phyloP scores from a whole-genome alignment of 73 alveolate genomes.

The Paramecium primaurelia region DNA sequence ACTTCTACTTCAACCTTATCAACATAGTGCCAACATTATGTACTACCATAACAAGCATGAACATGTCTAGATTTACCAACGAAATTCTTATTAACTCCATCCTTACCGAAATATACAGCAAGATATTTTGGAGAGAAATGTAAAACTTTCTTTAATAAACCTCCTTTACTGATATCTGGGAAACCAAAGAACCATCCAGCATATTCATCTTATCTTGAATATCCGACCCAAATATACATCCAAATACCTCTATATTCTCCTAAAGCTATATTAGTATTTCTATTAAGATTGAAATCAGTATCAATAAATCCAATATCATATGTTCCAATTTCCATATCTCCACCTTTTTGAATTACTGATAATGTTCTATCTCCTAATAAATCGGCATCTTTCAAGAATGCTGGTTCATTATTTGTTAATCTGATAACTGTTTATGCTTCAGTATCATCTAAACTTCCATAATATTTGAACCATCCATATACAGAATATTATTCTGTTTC shows the following conservation, averaged over 20 bases:
- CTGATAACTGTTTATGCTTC: background rate
- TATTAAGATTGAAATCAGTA: background rate
- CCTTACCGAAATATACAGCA: constrained; percentile 17
- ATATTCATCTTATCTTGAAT: background rate
- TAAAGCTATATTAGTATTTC: background rate
- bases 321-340: background rate
- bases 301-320: constrained; percentile 42
- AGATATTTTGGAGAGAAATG: constrained; percentile 47
- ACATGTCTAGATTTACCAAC: constrained; percentile 25
- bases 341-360: background rate
- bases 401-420: constrained; percentile 22
- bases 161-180: constrained; percentile 25
- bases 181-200: constrained; percentile 53
- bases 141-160: background rate
- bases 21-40: constrained; percentile 12
- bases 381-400: background rate
- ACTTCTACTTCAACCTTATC: constrained; percentile 13
- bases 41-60: constrained; percentile 40
- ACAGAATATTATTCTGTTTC: constrained; percentile 34
- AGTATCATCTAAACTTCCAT: background rate
- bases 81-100: background rate
- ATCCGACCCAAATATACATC: constrained; percentile 46
- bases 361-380: constrained; percentile 48
- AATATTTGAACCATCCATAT: constrained; percentile 50
- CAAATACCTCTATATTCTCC: constrained; percentile 51